A percentile compares a stretch with the other conserved stretches of the same genome.
Evolutionary conservation across 495 filamentous ascomycete genomes (phyloP).

Genomic region (Xylaria sp.): DNA sequence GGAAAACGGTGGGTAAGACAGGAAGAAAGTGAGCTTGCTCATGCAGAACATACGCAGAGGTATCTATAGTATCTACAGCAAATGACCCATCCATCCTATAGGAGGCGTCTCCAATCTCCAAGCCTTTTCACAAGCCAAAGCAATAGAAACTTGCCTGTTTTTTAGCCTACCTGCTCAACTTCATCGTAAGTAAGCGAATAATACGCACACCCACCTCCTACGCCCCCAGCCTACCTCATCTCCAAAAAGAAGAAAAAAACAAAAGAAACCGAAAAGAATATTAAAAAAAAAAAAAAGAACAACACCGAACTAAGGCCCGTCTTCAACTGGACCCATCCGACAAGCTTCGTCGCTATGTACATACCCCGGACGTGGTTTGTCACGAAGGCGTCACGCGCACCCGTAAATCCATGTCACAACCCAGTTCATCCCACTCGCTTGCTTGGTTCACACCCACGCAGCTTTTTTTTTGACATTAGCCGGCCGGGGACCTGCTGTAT

Average conservation of each 20-base stretch:
- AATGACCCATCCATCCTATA: background rate
- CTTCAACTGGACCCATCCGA: slow-evolving; percentile 1
- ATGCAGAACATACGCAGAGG: background rate
- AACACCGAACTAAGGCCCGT: background rate
- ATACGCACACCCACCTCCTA: background rate
- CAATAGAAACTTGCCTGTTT: background rate
- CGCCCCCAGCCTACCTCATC: background rate
- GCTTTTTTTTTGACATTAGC: background rate
- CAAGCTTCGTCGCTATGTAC: background rate
- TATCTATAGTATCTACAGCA: too few relatives aligned
- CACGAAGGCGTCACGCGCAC: slow-evolving; percentile 4
- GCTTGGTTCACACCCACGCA: slow-evolving; percentile 10
- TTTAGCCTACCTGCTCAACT: slow-evolving; percentile 14
- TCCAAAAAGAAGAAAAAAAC: background rate
- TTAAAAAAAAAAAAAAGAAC: background rate
- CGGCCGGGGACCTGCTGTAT: background rate
- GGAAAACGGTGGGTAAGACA: background rate
- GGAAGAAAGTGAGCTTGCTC: background rate
- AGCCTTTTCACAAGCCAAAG: background rate
- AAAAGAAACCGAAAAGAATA: too few relatives aligned
- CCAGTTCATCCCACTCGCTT: background rate
- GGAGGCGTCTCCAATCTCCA: background rate
- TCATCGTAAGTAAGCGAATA: background rate
- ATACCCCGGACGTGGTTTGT: background rate
- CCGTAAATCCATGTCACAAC: background rate